phyloP scores from a whole-genome alignment of 805 yeast species.

The Henningerozyma blattae region DNA sequence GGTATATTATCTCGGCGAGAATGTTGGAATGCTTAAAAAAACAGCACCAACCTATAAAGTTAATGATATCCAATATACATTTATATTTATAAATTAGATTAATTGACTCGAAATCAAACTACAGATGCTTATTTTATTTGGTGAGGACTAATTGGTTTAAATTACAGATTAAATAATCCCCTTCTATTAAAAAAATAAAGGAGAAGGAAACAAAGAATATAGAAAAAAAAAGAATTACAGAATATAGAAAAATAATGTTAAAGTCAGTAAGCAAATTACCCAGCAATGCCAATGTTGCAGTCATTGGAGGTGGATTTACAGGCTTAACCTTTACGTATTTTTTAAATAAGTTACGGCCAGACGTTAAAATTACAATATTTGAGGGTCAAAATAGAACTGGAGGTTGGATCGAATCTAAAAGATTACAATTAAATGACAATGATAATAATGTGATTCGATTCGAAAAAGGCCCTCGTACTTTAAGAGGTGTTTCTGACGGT shows the following conservation, averaged over 20 bases:
- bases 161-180: too few relatives aligned
- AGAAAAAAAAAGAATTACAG: too few relatives aligned
- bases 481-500: constrained; percentile 76
- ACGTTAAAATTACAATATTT: constrained; percentile 47
- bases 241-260: not conserved
- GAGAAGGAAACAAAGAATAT: too few relatives aligned
- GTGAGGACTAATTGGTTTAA: too few relatives aligned
- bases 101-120: too few relatives aligned
- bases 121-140: too few relatives aligned
- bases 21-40: too few relatives aligned
- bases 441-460: constrained; percentile 24
- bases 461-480: constrained; percentile 88
- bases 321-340: constrained; percentile 70
- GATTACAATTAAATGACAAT: constrained; percentile 14
- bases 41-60: too few relatives aligned
- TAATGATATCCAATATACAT: too few relatives aligned
- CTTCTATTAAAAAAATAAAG: too few relatives aligned
- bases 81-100: too few relatives aligned
- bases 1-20: too few relatives aligned
- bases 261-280: constrained; percentile 4
- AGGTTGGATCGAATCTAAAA: constrained; percentile 63
- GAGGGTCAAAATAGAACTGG: constrained; percentile 54
- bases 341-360: constrained; percentile 64
- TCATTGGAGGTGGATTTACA: constrained; percentile 81
- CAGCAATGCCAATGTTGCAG: constrained; percentile 40